Base-by-base conservation (phyloP, 306 rosid genomes). In the Sicyos baderoa region DNA sequence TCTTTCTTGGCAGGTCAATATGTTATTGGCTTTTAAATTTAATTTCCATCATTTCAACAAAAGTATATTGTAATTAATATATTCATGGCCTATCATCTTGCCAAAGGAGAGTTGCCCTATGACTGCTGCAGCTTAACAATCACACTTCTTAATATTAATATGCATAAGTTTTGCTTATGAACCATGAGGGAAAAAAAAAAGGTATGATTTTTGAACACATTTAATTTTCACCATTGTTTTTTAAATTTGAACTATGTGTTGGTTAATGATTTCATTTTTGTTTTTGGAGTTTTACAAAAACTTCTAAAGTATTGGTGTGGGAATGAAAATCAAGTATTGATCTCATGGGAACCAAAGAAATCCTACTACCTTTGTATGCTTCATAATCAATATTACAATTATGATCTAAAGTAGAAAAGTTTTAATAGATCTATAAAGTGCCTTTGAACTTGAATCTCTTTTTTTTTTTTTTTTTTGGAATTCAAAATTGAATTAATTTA, bases 61-160 rank as follows among this genome's bases (percentile, higher is more conserved):
- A 37, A 37, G 9, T 1, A 8, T 2, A 42, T 8, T 44, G 14
- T 44, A 44, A 44, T n/a, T n/a, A n/a, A n/a, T n/a, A n/a, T n/a
- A 44, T 44, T 2, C 21, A 10, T 53, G 72, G n/a, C 60, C 14
- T 62, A 57, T 68, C 16, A 76, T 1, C 82, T 72, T 81, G 89
- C 85, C 82, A 87, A 85, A 69, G 89, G 81, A 86, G 86, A 81
- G 90, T 77, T 81, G 83, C 80, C 86, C 83, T 76, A 25, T 71
- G 56, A 79, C 79, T 81, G 63, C 23, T 77, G 77, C 77, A 58
- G 88, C 86, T 81, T 86, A 75, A 51, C 12, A 11, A 44, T 58
- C 16, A 25, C 45, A 29, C 45, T 59, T 32, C 45, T 59, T 59
- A 58, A 6, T 25, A 35, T 0, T 7, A 32, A 32, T 32, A 40